These are phyloP conservation scores for Stentor roeselii DNA, from an alignment of 73 alveolate genomes.

Conservation along the genomic window DNA sequence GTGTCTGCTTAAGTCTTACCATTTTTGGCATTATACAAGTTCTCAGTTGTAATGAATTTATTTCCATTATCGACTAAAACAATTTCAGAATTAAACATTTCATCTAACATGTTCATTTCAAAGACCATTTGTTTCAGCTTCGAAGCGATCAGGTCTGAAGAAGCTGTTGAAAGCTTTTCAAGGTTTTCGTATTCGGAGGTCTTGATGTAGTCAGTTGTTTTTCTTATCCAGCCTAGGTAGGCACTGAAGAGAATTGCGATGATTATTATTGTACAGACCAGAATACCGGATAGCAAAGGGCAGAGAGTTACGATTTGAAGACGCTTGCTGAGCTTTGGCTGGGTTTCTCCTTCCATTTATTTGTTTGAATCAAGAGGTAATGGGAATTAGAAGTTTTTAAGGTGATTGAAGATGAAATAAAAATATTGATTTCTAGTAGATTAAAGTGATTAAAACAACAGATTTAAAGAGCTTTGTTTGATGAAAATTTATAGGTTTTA, in stretches of 20 bases:
- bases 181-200: neutral
- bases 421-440: no score
- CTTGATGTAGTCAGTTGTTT: neutral
- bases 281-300: neutral
- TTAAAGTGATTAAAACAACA: no score
- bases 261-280: neutral
- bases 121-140: neutral
- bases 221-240: neutral
- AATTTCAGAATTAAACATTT: neutral
- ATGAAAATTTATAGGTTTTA: no score
- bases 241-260: neutral
- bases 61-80: neutral
- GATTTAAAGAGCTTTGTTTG: no score
- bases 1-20: neutral
- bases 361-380: no score
- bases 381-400: no score
- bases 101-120: neutral
- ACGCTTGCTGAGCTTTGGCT: neutral
- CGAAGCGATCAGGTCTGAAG: neutral
- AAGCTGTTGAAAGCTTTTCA: neutral
- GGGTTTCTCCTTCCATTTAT: conserved; percentile 9
- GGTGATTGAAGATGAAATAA: no score
- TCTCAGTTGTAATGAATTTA: neutral
- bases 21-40: neutral
- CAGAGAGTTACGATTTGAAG: neutral